Percentiles rank a stretch among this genome's conserved stretches.
These are phyloP conservation scores for Eucalyptus coolabah DNA, from an alignment of 345 rosid genomes.

Conservation along the genomic window DNA sequence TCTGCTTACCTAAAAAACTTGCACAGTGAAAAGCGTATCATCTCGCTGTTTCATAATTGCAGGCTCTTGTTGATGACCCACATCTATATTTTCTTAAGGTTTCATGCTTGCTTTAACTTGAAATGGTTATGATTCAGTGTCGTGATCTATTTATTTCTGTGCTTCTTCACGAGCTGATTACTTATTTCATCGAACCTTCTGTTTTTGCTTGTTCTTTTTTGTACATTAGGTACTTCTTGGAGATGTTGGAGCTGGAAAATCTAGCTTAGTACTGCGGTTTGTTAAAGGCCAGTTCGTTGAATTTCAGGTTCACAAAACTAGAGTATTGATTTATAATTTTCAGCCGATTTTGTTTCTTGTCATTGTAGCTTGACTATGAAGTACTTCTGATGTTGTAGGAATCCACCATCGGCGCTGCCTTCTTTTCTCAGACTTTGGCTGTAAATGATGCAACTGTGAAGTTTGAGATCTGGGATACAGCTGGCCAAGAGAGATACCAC, in stretches of 20 bases:
- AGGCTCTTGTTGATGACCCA: not conserved
- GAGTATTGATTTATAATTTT: not conserved
- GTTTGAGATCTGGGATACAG: constrained; percentile 99
- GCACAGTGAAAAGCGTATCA: not conserved
- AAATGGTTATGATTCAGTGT: not conserved
- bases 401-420: constrained; percentile 97
- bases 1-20: not conserved
- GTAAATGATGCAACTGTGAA: constrained; percentile 88
- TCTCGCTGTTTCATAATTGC: not conserved
- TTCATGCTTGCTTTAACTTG: not conserved
- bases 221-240: constrained; percentile 75
- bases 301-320: constrained; percentile 47
- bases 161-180: not conserved
- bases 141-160: not conserved
- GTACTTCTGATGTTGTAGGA: constrained; percentile 30
- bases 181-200: not conserved
- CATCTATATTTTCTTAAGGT: not conserved
- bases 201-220: constrained; percentile 1
- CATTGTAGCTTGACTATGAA: not conserved
- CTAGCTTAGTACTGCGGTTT: constrained; percentile 87
- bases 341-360: not conserved
- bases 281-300: constrained; percentile 90
- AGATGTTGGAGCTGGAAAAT: constrained; percentile 95
- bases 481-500: constrained; percentile 96
- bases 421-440: constrained; percentile 92